Base-by-base conservation (phyloP, 2,329 filamentous ascomycete species). In the Neonectria ditissima region DNA sequence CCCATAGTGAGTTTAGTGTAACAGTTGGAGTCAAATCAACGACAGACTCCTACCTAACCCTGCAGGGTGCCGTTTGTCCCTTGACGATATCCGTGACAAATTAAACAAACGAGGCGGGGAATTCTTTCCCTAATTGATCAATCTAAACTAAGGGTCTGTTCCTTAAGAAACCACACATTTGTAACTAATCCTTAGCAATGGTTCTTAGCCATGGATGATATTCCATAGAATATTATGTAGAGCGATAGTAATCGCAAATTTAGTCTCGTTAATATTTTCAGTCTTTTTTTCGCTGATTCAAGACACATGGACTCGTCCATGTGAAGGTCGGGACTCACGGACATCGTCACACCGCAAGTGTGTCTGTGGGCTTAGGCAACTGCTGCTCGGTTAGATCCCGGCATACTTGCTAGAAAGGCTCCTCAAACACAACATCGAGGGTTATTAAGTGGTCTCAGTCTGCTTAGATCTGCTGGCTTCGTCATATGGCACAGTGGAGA, bases 371-470 rank as follows among this genome's bases (percentile, higher is more conserved):
- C 51, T 34, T 14, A 59, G 48, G 11, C 41, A 16, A 11, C 47
- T 32, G 9, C 41, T 24, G 10, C 39, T 4, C 10, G 41, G 14
- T 13, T 24, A n/a, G 8, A 57, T 30, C 20, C 32, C n/a, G n/a
- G n/a, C n/a, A n/a, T n/a, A n/a, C n/a, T 30, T 7, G 18, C 37
- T n/a, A 2, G 52, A 32, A 20, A 62, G 44, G 2, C n/a, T 44
- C 32, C 9, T 52, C 44, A 7, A 51, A 39, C 2, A 51, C 37
- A 4, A n/a, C n/a, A 7, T 41, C 39, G 4, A 66, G 24, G 4
- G 41, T 10, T 0, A 68, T 30, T 7, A 58, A 11, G 11, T 55
- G 62, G n/a, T 48, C 5, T 1, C 67, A 58, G 8, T 63, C 26
- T 24, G 54, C 26, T 5, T 56, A 10, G 3, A 24, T 47, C 8